These are phyloP conservation scores for Galerina sulciceps DNA, from an alignment of 768 basidiomycete species.

Conservation along the genomic window DNA sequence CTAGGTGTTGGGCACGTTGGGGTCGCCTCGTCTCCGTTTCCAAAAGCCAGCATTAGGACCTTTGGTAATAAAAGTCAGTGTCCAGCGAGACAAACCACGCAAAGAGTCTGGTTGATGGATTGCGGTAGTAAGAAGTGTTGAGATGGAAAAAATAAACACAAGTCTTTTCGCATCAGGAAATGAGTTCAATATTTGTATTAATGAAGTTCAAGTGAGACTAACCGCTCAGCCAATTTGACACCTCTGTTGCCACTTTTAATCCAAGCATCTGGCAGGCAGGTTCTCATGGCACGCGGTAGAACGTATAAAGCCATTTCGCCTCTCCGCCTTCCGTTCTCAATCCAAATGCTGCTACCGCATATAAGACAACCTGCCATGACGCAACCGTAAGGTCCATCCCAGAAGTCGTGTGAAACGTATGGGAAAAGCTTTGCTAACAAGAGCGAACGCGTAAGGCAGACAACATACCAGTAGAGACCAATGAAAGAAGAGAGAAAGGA, in stretches of 20 bases:
- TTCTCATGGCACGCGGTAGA: slow-evolving; percentile 68
- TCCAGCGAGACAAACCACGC: slow-evolving; percentile 78
- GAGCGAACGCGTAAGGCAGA: slow-evolving; percentile 73
- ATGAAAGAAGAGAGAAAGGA: slow-evolving; percentile 76
- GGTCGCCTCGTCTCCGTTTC: slow-evolving; percentile 44
- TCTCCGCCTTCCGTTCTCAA: slow-evolving; percentile 71
- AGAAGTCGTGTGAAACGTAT: slow-evolving; percentile 72
- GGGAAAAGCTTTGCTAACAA: slow-evolving; percentile 68
- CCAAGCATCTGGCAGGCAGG: slow-evolving; percentile 63
- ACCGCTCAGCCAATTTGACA: slow-evolving; percentile 57
- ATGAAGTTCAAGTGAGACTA: background rate
- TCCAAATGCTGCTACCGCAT: slow-evolving; percentile 79
- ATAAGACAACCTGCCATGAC: slow-evolving; percentile 66
- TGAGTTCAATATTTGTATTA: background rate
- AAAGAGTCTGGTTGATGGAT: slow-evolving; percentile 65
- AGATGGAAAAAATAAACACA: slow-evolving; percentile 64
- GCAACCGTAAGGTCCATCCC: slow-evolving; percentile 79
- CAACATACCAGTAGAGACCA: slow-evolving; percentile 68
- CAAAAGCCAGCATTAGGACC: slow-evolving; percentile 61
- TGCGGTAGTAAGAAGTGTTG: slow-evolving; percentile 66
- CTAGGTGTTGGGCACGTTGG: slow-evolving; percentile 32
- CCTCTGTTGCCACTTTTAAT: slow-evolving; percentile 44
- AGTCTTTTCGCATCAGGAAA: slow-evolving; percentile 40
- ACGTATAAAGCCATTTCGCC: slow-evolving; percentile 86
- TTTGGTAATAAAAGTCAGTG: slow-evolving; percentile 65